phyloP scores from a whole-genome alignment of 2,329 filamentous ascomycete species.

The Neonectria punicea region DNA sequence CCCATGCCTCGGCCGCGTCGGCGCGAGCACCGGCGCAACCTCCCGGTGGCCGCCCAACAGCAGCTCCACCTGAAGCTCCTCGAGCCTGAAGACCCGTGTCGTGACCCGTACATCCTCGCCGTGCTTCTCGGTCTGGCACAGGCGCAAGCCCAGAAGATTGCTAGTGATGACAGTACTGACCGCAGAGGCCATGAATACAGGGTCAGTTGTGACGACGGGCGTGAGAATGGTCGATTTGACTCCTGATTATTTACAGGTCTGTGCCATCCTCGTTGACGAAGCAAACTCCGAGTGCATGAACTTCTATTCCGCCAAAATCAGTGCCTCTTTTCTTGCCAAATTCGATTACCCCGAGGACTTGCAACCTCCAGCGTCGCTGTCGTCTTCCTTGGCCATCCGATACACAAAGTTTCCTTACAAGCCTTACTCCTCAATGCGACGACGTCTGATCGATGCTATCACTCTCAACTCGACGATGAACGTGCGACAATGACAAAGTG shows the following conservation, averaged over 20 bases:
- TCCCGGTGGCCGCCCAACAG: constrained; percentile 27
- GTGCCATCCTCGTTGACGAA: constrained; percentile 33
- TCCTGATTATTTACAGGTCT: constrained; percentile 20
- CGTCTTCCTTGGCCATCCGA: constrained; percentile 14
- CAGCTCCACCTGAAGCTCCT: constrained; percentile 33
- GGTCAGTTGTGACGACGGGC: constrained; percentile 11
- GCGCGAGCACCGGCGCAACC: constrained; percentile 14
- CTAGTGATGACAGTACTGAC: background rate
- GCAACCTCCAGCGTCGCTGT: background rate
- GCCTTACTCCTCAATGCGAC: constrained; percentile 31
- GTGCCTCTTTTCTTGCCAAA: constrained; percentile 33
- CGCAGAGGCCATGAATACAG: constrained; percentile 23
- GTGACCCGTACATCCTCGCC: constrained; percentile 39
- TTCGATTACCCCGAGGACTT: constrained; percentile 35
- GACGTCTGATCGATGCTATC: constrained; percentile 23
- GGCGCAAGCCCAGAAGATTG: constrained; percentile 31
- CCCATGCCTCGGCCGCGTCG: constrained; percentile 30
- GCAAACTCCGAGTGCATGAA: constrained; percentile 31
- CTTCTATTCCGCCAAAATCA: constrained; percentile 35
- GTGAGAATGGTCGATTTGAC: background rate
- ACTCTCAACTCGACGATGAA: background rate
- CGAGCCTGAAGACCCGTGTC: constrained; percentile 31
- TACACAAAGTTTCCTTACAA: constrained; percentile 26
- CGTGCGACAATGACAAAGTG: background rate
- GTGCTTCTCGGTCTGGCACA: constrained; percentile 39